Conservation (phyloP, 1,284 basidiomycete species). For the Cutaneotrichosporon dermatis region DNA sequence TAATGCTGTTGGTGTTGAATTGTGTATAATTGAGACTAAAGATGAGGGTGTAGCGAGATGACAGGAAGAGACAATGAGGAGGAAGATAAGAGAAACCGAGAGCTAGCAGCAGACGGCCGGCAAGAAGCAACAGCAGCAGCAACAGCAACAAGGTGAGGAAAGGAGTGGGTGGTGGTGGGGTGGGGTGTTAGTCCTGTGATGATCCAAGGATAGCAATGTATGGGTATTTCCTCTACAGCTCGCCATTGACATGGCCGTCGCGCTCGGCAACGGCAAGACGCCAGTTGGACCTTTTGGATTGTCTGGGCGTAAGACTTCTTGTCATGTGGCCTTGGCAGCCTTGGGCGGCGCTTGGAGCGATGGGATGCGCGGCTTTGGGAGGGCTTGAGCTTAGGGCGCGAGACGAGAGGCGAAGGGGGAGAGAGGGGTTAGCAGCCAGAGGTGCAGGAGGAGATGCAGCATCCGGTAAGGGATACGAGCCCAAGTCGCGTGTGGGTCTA, state of each 20-base stretch:
- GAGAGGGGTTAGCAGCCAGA: not conserved
- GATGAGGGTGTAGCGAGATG: not conserved
- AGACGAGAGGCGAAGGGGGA: not conserved
- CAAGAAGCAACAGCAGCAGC: no score
- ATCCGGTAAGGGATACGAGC: not conserved
- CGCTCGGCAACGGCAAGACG: conserved; percentile 3
- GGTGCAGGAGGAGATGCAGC: not conserved
- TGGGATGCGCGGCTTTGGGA: no score
- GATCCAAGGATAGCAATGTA: not conserved
- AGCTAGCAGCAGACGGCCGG: no score
- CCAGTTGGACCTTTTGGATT: not conserved
- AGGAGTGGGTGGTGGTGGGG: not conserved
- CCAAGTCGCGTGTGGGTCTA: no score
- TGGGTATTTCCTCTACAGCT: not conserved
- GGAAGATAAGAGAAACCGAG: no score
- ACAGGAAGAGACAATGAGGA: not conserved
- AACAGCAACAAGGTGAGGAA: no score
- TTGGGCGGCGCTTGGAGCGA: not conserved
- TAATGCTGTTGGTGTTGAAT: no score
- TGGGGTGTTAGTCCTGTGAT: no score
- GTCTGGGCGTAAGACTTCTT: not conserved
- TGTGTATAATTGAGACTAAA: not conserved
- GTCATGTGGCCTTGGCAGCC: not conserved
- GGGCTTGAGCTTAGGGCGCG: not conserved
- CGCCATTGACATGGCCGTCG: not conserved